phyloP scores from a whole-genome alignment of 192 early-diverging fungal genomes.

The Podila clonocystis region DNA sequence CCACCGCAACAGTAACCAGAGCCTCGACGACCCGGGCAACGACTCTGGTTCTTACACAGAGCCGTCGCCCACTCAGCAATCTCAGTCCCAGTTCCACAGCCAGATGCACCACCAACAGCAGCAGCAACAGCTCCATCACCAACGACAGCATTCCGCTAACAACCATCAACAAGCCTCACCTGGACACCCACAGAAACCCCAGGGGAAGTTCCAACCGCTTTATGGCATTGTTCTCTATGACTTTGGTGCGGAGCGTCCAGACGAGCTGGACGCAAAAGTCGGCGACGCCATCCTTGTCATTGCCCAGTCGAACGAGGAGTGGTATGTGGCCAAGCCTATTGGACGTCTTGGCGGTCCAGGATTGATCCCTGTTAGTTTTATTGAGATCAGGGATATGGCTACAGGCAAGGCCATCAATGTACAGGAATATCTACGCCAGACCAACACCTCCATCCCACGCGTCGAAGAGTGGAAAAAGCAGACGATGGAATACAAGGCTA shows the following conservation, averaged over 20 bases:
- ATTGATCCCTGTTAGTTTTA: slow-evolving; percentile 79
- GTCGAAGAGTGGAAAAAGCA: slow-evolving; percentile 74
- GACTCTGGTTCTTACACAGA: slow-evolving; percentile 26
- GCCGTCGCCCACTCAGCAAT: slow-evolving; percentile 5
- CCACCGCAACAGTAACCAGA: slow-evolving; percentile 52
- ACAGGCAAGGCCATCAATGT: slow-evolving; percentile 77
- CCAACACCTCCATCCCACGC: slow-evolving; percentile 66
- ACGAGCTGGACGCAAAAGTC: slow-evolving; percentile 75
- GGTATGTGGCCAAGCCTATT: slow-evolving; percentile 81
- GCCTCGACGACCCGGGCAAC: slow-evolving; percentile 39
- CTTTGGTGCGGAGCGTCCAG: slow-evolving; percentile 75
- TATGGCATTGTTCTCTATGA: slow-evolving; percentile 80
- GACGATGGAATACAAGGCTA: slow-evolving; percentile 67
- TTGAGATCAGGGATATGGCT: slow-evolving; percentile 75
- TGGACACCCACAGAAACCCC: slow-evolving; percentile 49
- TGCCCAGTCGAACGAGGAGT: slow-evolving; percentile 82
- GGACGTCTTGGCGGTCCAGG: slow-evolving; percentile 71
- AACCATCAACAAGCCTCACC: slow-evolving; percentile 26
- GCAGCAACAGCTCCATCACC: slow-evolving; percentile 15
- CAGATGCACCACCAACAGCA: slow-evolving; percentile 30
- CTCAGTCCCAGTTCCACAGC: slow-evolving; percentile 5
- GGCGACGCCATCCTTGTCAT: slow-evolving; percentile 81
- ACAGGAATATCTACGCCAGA: slow-evolving; percentile 69
- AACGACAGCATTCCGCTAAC: slow-evolving; percentile 19
- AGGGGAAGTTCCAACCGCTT: slow-evolving; percentile 60